Conservation (phyloP, 2,329 filamentous ascomycete genomes). For the Sporothrix brasiliensis region DNA sequence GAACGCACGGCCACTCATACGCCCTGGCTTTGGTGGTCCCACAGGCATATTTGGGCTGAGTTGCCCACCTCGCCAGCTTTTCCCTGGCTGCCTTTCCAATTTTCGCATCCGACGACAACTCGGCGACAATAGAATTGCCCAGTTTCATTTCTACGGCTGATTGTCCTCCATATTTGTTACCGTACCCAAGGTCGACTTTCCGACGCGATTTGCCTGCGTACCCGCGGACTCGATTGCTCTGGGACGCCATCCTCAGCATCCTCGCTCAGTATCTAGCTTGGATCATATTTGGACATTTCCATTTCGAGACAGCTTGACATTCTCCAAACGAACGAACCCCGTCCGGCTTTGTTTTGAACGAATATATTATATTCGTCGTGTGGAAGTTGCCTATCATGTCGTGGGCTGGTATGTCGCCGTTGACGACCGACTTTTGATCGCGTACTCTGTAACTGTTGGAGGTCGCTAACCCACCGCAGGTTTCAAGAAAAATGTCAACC, state of each 20-base stretch:
- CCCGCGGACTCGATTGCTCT: not conserved
- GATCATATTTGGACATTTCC: not conserved
- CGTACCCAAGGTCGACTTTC: not conserved
- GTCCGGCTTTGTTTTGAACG: not conserved
- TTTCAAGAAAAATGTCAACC: constrained; percentile 96
- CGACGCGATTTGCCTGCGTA: not conserved
- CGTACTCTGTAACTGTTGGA: not conserved
- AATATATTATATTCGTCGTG: not conserved
- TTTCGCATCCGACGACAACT: not conserved
- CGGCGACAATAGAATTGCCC: not conserved
- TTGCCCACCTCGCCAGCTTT: constrained; percentile 3
- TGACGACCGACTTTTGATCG: constrained; percentile 3
- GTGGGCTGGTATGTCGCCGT: constrained; percentile 49
- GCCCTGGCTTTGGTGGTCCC: not conserved
- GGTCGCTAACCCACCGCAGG: constrained; percentile 49
- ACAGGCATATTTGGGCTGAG: constrained; percentile 4
- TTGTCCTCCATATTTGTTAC: not conserved
- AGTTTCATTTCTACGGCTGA: not conserved
- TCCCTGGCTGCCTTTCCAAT: not conserved
- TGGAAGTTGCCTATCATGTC: constrained; percentile 46
- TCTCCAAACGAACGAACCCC: not conserved
- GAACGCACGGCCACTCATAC: constrained; percentile 25
- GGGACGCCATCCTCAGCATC: not conserved
- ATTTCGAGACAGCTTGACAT: not conserved
- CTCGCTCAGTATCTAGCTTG: not conserved